Base-by-base conservation (phyloP, 1,284 basidiomycete genomes). In the Ustilago tritici region DNA sequence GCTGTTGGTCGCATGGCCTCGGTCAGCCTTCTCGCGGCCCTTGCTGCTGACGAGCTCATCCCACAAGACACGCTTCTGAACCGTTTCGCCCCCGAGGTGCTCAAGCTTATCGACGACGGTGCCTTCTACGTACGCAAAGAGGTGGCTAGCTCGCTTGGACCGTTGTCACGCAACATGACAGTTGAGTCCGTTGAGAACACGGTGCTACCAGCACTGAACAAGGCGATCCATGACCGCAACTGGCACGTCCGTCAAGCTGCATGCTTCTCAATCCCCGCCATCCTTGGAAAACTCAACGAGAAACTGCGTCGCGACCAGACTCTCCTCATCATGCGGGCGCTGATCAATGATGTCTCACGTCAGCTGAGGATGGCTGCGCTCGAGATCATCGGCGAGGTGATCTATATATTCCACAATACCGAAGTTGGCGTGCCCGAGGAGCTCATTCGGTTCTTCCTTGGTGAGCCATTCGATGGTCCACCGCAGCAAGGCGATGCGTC, bases 181-280 rank as follows among this genome's bases (percentile, higher is more conserved):
- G 87, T 90, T 47, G 92, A 93, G 81, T 86, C 92, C 31, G 89
- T 95, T 34, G 82, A 89, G 32, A 87, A 88, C 32, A 65, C 38
- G 14, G 61, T 80, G 35, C 64, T 96, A 46, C 92, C 93, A 1
- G 87, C 95, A 1, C 93, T 95, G 82, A 90, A 93, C 81, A 84
- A 85, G 10, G 89, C 95, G 64, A 89, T 91, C 58, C 87, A 88
- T 66, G 95, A 98, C 87, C 80, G 90, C 23, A 89, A 91, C 19
- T 93, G 92, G 89, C 92, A 95, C 66, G 95, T 98, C 54, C 91
- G 95, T 32, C 93, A 96, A 86, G 94, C 95, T 4, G 92, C 93
- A 1, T 90, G 96, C 47, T 93, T 95, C 75, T 92, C 93, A 1
- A 89, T 98, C 12, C 94, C 95, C 1, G 69, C 62, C 36, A 58